Evolutionary conservation across 2,329 filamentous ascomycete genomes (phyloP), one percentile per base, ranked within the genome.

Genomic region (Penicillium sp.): DNA sequence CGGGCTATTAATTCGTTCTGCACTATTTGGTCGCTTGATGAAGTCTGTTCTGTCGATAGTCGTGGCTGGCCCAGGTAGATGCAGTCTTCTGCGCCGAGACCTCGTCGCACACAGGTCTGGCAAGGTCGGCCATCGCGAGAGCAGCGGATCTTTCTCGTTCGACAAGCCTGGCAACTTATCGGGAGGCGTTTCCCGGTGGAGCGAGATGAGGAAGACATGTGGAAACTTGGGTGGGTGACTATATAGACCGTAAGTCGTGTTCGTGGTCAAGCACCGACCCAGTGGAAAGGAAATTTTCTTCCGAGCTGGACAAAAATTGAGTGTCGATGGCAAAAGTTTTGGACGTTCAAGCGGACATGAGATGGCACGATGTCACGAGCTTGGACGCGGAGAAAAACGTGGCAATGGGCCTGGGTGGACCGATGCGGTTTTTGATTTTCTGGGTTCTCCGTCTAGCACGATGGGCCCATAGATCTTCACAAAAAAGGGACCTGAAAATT

Each of bases 111-210:
- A 60, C 74, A 76, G 3, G 72, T 75, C 36, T 75, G 67, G 40
- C 74, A 76, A 19, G 73, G 73, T 13, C 67, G 64, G n/a, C 66
- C 66, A 56, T 74, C 71, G 21, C 74, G 73, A 21, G 71, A 68
- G 54, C 74, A 76, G 23, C 69, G 66, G 37, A 76, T 76, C 50
- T 76, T 76, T 43, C 74, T 63, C 10, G 66, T 68, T 42, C 74
- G 69, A 56, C 74, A 76, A 33, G 74, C 72, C 54, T 76, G 72
- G 37, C 74, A 76, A 50, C 70, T 75, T 36, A 76, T 70, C 10
- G 74, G 74, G 21, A 75, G 64, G 9, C 72, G 68, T 52, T 72
- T 74, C 39, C 69, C 68, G 7, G 63, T 55, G 19, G 68, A 63
- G 11, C 66, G 68, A 39, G 62, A 65, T 40, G 65, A 59, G 14